phyloP scores from a whole-genome alignment of 129 eudicot species.

The Flaveria bidentis region DNA sequence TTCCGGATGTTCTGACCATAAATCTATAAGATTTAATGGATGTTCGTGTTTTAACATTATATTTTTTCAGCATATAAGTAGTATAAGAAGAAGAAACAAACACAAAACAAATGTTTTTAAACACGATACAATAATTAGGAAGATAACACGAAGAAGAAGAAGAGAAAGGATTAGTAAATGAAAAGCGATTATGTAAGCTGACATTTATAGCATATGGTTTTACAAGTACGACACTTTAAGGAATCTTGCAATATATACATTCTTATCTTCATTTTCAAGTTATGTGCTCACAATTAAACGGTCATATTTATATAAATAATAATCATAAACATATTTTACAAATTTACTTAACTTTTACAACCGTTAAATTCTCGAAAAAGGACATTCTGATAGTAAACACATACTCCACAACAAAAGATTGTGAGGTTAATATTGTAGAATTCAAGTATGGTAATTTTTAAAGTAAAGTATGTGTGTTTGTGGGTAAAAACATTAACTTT shows the following conservation, averaged over 20 bases:
- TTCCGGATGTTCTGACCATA: not conserved
- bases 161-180: not conserved
- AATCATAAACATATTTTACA: too few relatives aligned
- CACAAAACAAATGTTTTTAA: not conserved
- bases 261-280: not conserved
- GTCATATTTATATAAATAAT: too few relatives aligned
- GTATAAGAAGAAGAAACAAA: not conserved
- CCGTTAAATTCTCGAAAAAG: too few relatives aligned
- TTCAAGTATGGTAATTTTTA: too few relatives aligned
- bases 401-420: too few relatives aligned
- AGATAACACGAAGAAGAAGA: not conserved
- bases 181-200: not conserved
- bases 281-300: not conserved
- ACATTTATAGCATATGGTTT: not conserved
- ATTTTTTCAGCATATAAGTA: not conserved
- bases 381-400: too few relatives aligned
- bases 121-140: not conserved
- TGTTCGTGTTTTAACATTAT: constrained; percentile 9
- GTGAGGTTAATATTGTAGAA: too few relatives aligned
- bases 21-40: constrained; percentile 3
- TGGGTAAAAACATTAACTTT: too few relatives aligned
- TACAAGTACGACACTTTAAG: not conserved
- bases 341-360: too few relatives aligned
- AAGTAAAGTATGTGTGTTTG: too few relatives aligned
- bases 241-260: not conserved